Evolutionary conservation across 805 yeast genomes (phyloP).

Genomic region (Candida ortonii): DNA sequence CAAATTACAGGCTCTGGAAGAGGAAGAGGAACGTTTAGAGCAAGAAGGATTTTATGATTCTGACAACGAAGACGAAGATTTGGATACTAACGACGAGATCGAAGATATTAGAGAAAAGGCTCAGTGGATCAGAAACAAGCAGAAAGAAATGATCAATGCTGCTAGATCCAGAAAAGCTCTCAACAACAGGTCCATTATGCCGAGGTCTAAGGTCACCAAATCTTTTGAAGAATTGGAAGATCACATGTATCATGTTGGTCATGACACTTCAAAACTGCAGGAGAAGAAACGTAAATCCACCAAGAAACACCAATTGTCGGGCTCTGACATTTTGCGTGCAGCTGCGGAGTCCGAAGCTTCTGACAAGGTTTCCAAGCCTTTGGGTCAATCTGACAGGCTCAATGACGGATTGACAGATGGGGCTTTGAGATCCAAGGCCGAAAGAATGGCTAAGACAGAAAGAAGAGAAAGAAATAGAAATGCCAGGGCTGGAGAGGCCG

Average conservation of each 20-base stretch:
- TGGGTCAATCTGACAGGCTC: conserved; percentile 71
- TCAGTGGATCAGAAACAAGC: conserved; percentile 91
- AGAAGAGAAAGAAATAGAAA: conserved; percentile 91
- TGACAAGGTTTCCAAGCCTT: conserved; percentile 37
- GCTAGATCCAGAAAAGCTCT: conserved; percentile 83
- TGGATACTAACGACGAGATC: conserved; percentile 53
- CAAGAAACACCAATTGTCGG: conserved; percentile 43
- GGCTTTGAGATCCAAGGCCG: conserved; percentile 77
- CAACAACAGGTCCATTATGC: conserved; percentile 84
- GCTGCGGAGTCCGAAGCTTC: conserved; percentile 26
- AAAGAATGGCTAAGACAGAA: conserved; percentile 80
- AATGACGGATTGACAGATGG: conserved; percentile 86
- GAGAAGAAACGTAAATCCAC: conserved; percentile 32
- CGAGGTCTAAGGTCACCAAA: conserved; percentile 82
- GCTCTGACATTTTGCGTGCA: conserved; percentile 73
- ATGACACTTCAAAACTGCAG: conserved; percentile 69
- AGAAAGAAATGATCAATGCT: conserved; percentile 87
- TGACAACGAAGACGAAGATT: conserved; percentile 66
- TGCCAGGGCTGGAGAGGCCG: conserved; percentile 95
- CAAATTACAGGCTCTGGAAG: conserved; percentile 92
- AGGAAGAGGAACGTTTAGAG: conserved; percentile 93
- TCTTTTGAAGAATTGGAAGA: conserved; percentile 76
- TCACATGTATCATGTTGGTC: conserved; percentile 87
- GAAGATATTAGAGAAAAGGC: conserved; percentile 83
- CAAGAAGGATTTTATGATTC: conserved; percentile 93